phyloP scores from a whole-genome alignment of 2,329 filamentous ascomycete genomes.

The Xylaria sp. region DNA sequence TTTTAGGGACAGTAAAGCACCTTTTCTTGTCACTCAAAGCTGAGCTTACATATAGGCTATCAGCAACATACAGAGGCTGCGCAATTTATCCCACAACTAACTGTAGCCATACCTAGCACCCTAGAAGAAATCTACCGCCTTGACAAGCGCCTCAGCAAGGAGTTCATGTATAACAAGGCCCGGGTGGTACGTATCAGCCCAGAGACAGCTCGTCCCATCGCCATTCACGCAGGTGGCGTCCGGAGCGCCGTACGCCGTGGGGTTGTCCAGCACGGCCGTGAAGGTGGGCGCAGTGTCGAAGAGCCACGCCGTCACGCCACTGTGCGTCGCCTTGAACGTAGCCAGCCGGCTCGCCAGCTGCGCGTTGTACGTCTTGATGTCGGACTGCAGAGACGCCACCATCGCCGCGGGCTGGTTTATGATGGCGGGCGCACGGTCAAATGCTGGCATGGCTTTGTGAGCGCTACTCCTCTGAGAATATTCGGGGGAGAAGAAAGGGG shows the following conservation, averaged over 20 bases:
- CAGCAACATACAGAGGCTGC: background rate
- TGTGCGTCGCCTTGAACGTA: slow-evolving; percentile 32
- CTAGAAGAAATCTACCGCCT: slow-evolving; percentile 39
- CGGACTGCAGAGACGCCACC: slow-evolving; percentile 37
- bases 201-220: slow-evolving; percentile 40
- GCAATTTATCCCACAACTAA: background rate
- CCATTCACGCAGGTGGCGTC: slow-evolving; percentile 39
- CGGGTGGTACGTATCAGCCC: slow-evolving; percentile 40
- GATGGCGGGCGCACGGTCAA: slow-evolving; percentile 39
- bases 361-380: slow-evolving; percentile 40
- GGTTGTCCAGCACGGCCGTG: slow-evolving; percentile 34
- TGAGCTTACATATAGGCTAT: background rate
- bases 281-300: slow-evolving; percentile 40
- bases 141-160: slow-evolving; percentile 35
- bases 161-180: slow-evolving; percentile 38
- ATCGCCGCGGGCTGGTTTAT: slow-evolving; percentile 19
- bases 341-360: slow-evolving; percentile 33
- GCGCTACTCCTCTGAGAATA: background rate
- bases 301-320: slow-evolving; percentile 33
- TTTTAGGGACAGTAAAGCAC: background rate
- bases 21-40: background rate
- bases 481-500: background rate
- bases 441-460: slow-evolving; percentile 27
- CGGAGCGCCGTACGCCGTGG: slow-evolving; percentile 40
- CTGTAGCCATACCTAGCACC: background rate